Percentiles rank a stretch among this genome's conserved stretches.
Evolutionary conservation across 495 filamentous ascomycete genomes (phyloP).

Genomic region (Xylaria bambusicola): DNA sequence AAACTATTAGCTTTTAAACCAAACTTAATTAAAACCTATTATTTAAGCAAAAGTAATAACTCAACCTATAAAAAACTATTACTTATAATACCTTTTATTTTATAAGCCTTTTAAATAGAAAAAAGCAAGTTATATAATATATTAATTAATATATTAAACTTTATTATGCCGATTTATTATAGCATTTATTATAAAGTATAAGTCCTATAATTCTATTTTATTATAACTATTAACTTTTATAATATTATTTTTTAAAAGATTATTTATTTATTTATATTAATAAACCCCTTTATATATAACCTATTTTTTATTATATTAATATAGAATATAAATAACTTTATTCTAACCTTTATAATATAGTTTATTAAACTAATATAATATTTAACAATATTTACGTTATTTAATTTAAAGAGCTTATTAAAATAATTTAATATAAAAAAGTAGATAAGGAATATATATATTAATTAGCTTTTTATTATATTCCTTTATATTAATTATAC

Average conservation of each 20-base stretch:
- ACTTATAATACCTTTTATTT: background rate
- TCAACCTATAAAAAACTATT: background rate
- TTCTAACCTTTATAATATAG: background rate
- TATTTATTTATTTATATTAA: background rate
- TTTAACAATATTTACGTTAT: background rate
- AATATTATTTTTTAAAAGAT: background rate
- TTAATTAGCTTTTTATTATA: background rate
- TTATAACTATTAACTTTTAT: background rate
- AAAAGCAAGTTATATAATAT: background rate
- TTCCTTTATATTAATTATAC: background rate
- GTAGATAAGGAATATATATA: background rate
- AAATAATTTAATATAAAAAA: background rate
- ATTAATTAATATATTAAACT: background rate
- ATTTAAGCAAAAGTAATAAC: background rate
- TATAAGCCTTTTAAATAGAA: background rate
- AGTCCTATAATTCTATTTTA: background rate
- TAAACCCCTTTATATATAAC: background rate
- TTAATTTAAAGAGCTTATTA: background rate
- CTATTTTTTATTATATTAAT: conserved; percentile 4
- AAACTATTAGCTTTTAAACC: background rate
- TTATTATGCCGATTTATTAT: background rate
- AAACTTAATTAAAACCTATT: background rate
- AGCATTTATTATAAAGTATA: background rate
- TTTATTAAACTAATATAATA: conserved; percentile 10
- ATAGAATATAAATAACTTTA: background rate